A percentile compares a stretch with the other conserved stretches of the same genome.
Conservation (phyloP, 441 rosid species). For the Eruca vesicaria region DNA sequence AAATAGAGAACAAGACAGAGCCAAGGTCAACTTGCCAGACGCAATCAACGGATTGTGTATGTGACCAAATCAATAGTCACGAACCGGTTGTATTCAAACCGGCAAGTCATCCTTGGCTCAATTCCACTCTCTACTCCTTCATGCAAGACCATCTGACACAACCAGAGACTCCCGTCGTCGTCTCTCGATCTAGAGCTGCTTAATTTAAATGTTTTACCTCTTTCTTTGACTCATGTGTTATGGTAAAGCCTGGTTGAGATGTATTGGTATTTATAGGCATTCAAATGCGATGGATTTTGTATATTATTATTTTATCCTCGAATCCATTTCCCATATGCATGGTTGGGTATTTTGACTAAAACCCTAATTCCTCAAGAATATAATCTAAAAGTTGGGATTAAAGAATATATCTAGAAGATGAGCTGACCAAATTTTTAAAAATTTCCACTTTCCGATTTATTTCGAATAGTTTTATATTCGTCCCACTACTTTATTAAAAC, state of each 20-base stretch:
- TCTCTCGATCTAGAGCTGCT: not conserved
- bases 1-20: conserved; percentile 29
- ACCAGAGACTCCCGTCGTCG: not conserved
- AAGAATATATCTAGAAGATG: conserved; percentile 28
- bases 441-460: not conserved
- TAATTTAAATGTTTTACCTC: not conserved
- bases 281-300: not conserved
- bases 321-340: conserved; percentile 26
- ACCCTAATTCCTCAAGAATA: conserved; percentile 26
- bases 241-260: conserved; percentile 10
- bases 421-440: conserved; percentile 15
- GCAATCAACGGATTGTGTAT: conserved; percentile 5
- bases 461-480: conserved; percentile 19
- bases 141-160: conserved; percentile 28
- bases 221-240: conserved; percentile 18
- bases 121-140: conserved; percentile 18
- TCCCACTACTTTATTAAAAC: conserved; percentile 12
- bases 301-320: not conserved
- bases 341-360: conserved; percentile 26
- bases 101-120: conserved; percentile 44
- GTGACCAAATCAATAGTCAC: conserved; percentile 16
- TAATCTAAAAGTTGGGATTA: not conserved
- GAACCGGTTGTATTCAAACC: not conserved
- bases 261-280: conserved; percentile 22
- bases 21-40: conserved; percentile 35